phyloP scores from a whole-genome alignment of 176 grass and related monocot species.

The Ensete glaucum region DNA sequence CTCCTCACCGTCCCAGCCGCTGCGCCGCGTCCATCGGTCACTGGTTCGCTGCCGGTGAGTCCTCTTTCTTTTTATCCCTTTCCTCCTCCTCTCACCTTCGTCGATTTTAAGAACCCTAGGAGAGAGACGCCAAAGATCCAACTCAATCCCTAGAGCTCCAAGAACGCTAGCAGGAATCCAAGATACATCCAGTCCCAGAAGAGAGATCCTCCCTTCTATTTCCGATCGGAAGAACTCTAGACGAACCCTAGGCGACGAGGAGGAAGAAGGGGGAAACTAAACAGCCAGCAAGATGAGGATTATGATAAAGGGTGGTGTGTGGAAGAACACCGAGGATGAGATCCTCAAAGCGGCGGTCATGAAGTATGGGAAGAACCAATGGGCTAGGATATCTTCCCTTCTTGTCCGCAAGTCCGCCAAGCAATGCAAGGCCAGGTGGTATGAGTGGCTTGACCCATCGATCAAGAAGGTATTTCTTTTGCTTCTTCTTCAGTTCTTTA shows the following conservation, averaged over 20 bases:
- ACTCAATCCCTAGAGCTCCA: background rate
- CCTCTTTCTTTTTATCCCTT: too few species aligned
- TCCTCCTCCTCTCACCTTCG: too few species aligned
- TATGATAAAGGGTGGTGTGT: conserved; percentile 82
- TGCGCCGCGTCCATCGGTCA: too few species aligned
- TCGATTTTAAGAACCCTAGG: too few species aligned
- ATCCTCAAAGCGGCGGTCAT: conserved; percentile 77
- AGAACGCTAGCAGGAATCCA: background rate
- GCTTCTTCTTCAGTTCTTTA: background rate
- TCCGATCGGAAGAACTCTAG: background rate
- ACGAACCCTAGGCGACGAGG: background rate
- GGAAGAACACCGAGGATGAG: conserved; percentile 89
- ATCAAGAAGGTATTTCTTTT: conserved; percentile 53
- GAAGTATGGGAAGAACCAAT: conserved; percentile 91
- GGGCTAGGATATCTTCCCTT: conserved; percentile 71
- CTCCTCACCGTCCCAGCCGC: too few species aligned
- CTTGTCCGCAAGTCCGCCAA: conserved; percentile 84
- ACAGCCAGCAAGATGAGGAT: conserved; percentile 57
- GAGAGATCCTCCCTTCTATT: background rate
- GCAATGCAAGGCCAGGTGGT: conserved; percentile 79
- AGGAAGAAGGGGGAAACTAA: background rate
- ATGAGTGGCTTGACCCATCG: conserved; percentile 71
- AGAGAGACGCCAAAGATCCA: too few species aligned
- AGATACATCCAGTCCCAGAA: background rate
- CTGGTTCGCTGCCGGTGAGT: too few species aligned